Base-by-base conservation (phyloP, 2,329 filamentous ascomycete species). In the Lachnellula willkommii region DNA sequence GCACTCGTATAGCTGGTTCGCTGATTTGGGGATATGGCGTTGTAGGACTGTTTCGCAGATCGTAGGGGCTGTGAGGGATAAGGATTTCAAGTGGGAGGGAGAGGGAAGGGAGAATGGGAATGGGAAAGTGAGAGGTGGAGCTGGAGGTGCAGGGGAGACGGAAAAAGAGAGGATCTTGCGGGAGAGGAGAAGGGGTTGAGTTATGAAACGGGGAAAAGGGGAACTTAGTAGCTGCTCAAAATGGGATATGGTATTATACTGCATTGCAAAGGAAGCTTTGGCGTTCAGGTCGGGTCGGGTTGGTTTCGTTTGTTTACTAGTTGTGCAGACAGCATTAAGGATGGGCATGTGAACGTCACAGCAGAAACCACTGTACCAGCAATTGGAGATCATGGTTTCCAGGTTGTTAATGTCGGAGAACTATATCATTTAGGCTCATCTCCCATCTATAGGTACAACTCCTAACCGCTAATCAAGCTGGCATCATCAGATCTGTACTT, bases 21-120 rank as follows among this genome's bases (percentile, higher is more conserved):
- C 28, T 32, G 28, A 32, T 9, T 32, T 11, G 28, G 26, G 2
- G 28, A 32, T 32, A 9, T 8, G 28, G 28, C 1, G 9, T 3
- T 32, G 3, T 32, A 32, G 28, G 60, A 55, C 73, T 69, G 56
- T 70, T 58, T 60, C 63, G 35, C 64, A 70, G 48, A 57, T 70
- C 22, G 51, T 65, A 14, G 63, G 58, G 46, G 58, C 54, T 32
- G 55, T 50, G 50, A 63, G 58, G 56, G 57, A 54, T 43, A 57
- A 57, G 55, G 55, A 54, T 43, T 55, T 51, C 37, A 47, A 60
- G 47, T 36, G 55, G 35, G 39, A 53, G 53, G 37, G 55, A 37
- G 35, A 47, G 5, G 37, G 26, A 46, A 40, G 43, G 11, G 43
- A 28, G 24, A 42, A 14, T 35, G 54, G 40, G 2, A 47, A 17